Evolutionary conservation across 2,329 filamentous ascomycete species (phyloP).

Genomic region (Aspergillus sp.): DNA sequence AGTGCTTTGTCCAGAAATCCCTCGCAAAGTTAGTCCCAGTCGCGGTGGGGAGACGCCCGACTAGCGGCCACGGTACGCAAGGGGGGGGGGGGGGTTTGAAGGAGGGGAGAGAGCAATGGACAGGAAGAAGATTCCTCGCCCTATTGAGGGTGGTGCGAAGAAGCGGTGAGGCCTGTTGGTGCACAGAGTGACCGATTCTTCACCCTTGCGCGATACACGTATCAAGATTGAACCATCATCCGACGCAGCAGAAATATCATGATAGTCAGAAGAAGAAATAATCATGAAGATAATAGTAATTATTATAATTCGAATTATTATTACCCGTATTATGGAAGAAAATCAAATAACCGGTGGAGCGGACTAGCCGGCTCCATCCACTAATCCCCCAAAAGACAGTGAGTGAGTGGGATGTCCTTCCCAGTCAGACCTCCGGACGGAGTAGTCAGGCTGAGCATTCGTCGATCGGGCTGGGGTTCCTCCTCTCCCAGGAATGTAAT

Average conservation of each 20-base stretch:
- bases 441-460: background rate
- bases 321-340: no score
- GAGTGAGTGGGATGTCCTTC: no score
- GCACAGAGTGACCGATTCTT: background rate
- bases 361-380: no score
- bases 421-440: no score
- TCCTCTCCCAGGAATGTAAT: background rate
- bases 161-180: constrained; percentile 10
- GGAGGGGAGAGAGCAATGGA: constrained; percentile 5
- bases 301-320: no score
- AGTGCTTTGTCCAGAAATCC: background rate
- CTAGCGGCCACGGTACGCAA: constrained; percentile 18
- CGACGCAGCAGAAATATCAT: no score
- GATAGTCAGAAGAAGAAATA: no score
- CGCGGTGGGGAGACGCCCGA: background rate
- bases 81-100: constrained; percentile 6
- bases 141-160: constrained; percentile 16
- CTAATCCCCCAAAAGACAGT: no score
- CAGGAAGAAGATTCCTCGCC: constrained; percentile 20
- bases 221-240: background rate
- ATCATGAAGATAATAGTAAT: no score
- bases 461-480: background rate
- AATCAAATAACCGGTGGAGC: no score
- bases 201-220: constrained; percentile 8
- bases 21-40: background rate